phyloP scores from a whole-genome alignment of 371 early-diverging fungal genomes.

The Mucor circinelloides region DNA sequence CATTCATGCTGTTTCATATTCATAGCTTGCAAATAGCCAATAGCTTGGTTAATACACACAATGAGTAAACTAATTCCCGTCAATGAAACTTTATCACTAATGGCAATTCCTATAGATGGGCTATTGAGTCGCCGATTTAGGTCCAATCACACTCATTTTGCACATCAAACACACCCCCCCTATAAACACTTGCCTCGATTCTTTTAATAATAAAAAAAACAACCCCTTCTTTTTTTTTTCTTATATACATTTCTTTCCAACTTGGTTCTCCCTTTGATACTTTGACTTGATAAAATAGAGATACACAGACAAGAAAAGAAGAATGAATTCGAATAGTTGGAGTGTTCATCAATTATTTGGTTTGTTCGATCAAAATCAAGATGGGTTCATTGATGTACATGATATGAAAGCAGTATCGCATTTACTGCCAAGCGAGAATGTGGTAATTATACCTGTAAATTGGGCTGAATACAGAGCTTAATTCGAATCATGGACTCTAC shows the following conservation, averaged over 20 bases:
- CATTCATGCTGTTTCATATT: background rate
- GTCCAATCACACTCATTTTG: background rate
- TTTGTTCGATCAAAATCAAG: conserved; percentile 61
- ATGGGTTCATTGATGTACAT: conserved; percentile 58
- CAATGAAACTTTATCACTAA: background rate
- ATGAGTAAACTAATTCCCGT: background rate
- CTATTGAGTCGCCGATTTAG: background rate
- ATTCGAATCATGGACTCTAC: background rate
- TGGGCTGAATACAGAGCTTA: background rate
- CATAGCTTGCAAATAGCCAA: background rate
- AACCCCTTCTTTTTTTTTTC: background rate
- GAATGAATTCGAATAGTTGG: conserved; percentile 34
- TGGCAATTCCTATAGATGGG: background rate
- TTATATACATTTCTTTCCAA: background rate
- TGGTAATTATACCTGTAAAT: background rate
- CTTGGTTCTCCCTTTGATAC: background rate
- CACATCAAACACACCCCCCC: background rate
- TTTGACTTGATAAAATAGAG: background rate
- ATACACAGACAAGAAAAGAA: background rate
- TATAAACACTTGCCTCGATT: background rate
- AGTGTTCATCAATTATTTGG: conserved; percentile 55
- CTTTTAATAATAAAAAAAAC: background rate
- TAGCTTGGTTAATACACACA: background rate
- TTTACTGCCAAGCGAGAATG: background rate
- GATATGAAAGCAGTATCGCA: conserved; percentile 45